Base-by-base conservation (phyloP, 352 stramenopile species). In the Globisporangium spinosum region DNA sequence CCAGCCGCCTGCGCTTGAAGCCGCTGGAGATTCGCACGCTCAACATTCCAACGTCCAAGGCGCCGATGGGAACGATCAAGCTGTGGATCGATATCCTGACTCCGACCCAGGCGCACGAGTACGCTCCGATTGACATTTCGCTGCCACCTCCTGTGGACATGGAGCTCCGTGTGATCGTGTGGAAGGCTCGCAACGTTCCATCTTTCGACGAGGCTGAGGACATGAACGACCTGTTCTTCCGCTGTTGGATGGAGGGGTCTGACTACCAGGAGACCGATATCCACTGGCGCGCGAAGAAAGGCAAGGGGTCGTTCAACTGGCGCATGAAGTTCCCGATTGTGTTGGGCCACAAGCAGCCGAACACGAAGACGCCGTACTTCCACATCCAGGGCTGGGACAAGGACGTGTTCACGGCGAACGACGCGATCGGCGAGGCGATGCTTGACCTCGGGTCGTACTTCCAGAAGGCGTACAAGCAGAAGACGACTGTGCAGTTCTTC, bases 351-450 rank as follows among this genome's bases (percentile, higher is more conserved):
- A 93, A 95, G 66, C 82, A 93, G 67, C 74, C 74, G 12, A 92
- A 95, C 72, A 91, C 83, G 34, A 97, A 98, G 77, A 95, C 95
- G 38, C 89, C 91, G 38, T 97, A 98, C 71, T 95, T 98, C 68
- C 89, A 97, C 67, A 80, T 98, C 34, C 92, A 98, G 68, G 86
- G 94, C 49, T 98, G 94, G 94, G 94, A 98, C 73, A 94, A 97
- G 73, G 94, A 98, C 67, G 76, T 98, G 32, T 79, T 98, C 34
- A 96, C 94, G 15, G 92, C 87, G 32, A 98, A 95, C 72, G 94
- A 98, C 72, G 86, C 89, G 61, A 97, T 98, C 74, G 94, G 88
- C 15, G 90, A 97, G 71, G 76, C 85, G 58, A 89, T 91, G 65
- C 62, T 97, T 54, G 83, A 96, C 45, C 72, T 97, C 6, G 75